phyloP scores from a whole-genome alignment of 169 alveolate genomes.

The Plasmodium yoelii region DNA sequence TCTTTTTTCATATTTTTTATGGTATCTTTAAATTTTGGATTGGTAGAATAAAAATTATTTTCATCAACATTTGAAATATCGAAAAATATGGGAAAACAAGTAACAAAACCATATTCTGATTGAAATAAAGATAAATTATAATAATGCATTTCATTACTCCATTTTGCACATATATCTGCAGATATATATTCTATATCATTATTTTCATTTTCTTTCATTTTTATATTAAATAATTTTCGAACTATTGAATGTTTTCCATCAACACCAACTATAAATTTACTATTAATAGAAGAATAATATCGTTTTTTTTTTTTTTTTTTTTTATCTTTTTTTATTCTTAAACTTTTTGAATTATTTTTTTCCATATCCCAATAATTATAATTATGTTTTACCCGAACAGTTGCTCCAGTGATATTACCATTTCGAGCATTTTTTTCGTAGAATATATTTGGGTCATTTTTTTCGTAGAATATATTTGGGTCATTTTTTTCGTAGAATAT shows the following conservation, averaged over 20 bases:
- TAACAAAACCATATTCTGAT: conserved; percentile 39
- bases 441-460: neutral
- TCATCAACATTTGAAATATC: conserved; percentile 26
- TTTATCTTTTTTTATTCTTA: neutral
- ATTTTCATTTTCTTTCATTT: conserved; percentile 20
- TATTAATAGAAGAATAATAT: conserved; percentile 8
- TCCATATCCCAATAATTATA: neutral
- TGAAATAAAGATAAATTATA: conserved; percentile 25
- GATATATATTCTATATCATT: conserved; percentile 22
- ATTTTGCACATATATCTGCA: conserved; percentile 49
- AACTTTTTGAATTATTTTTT: neutral
- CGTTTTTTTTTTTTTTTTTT: neutral
- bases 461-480: too few species aligned
- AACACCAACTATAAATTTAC: conserved; percentile 37
- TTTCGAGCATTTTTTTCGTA: neutral
- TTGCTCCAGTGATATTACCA: neutral
- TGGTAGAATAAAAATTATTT: conserved; percentile 15
- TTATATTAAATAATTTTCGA: conserved; percentile 25
- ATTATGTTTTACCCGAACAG: neutral
- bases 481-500: neutral
- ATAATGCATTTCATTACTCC: conserved; percentile 37
- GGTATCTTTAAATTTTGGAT: neutral
- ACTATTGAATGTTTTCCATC: conserved; percentile 36
- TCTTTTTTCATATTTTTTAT: conserved; percentile 16
- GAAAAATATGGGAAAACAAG: conserved; percentile 43